phyloP scores from a whole-genome alignment of 257 asterid species.

The Solanum commersonii region DNA sequence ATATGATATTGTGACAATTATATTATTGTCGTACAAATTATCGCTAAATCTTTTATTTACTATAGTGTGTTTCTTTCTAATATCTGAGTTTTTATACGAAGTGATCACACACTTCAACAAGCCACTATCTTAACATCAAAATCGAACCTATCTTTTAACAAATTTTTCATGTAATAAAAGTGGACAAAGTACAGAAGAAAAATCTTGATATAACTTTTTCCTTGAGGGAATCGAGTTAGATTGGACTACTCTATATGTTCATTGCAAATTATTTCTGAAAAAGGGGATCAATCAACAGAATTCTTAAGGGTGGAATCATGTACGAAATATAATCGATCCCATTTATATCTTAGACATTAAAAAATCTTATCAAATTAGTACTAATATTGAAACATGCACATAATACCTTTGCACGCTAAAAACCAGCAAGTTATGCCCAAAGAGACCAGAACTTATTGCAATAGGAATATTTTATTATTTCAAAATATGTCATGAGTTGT shows the following conservation, averaged over 20 bases:
- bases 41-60: too few species aligned
- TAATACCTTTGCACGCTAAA: not conserved
- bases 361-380: not conserved
- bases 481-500: not conserved
- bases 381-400: not conserved
- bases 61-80: not conserved
- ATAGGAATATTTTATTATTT: not conserved
- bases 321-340: too few species aligned
- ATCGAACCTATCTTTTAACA: not conserved
- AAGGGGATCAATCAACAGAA: not conserved
- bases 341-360: too few species aligned
- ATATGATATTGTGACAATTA: not conserved
- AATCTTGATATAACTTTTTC: not conserved
- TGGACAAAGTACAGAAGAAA: not conserved
- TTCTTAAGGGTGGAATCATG: not conserved
- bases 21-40: too few species aligned
- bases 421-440: conserved; percentile 6
- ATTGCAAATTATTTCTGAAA: not conserved
- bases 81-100: not conserved
- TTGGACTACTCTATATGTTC: not conserved
- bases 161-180: not conserved
- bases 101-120: not conserved
- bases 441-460: not conserved
- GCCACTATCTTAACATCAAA: not conserved
- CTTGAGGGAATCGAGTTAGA: not conserved